phyloP scores from a whole-genome alignment of 805 yeast genomes.

The Zygosaccharomyces bisporus region DNA sequence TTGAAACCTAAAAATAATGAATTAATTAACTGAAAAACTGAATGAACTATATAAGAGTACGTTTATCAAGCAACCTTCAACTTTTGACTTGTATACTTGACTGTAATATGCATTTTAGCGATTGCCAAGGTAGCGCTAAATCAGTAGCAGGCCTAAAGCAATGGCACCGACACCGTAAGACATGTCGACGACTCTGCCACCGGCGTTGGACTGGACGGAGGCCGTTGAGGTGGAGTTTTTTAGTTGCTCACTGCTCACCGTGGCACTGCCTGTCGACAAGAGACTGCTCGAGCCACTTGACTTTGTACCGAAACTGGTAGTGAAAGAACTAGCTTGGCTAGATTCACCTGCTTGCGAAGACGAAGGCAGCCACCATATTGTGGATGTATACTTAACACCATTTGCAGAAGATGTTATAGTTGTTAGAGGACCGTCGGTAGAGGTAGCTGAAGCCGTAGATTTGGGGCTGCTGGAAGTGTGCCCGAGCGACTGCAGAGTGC shows the following conservation, averaged over 20 bases:
- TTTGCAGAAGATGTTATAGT: constrained; percentile 24
- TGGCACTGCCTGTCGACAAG: neutral
- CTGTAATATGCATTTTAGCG: neutral
- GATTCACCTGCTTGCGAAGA: constrained; percentile 10
- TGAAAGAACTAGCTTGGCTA: neutral
- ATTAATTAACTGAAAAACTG: neutral
- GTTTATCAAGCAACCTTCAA: neutral
- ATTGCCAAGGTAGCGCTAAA: neutral
- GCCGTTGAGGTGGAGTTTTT: constrained; percentile 8
- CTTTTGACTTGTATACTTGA: neutral
- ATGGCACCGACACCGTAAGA: constrained; percentile 18
- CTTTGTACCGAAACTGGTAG: neutral
- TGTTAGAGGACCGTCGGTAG: constrained; percentile 22
- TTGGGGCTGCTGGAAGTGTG: too few relatives aligned
- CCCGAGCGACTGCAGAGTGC: too few relatives aligned
- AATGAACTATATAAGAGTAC: neutral
- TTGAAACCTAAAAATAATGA: neutral
- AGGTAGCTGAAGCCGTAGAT: constrained; percentile 18
- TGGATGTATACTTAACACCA: constrained; percentile 25
- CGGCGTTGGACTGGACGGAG: constrained; percentile 15
- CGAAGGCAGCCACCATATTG: constrained; percentile 34
- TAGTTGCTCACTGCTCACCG: neutral
- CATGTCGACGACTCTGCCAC: constrained; percentile 6
- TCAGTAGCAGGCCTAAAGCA: constrained; percentile 17
- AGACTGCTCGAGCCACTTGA: neutral